Base-by-base conservation (phyloP, 805 yeast genomes). In the Metschnikowia cubensis region DNA sequence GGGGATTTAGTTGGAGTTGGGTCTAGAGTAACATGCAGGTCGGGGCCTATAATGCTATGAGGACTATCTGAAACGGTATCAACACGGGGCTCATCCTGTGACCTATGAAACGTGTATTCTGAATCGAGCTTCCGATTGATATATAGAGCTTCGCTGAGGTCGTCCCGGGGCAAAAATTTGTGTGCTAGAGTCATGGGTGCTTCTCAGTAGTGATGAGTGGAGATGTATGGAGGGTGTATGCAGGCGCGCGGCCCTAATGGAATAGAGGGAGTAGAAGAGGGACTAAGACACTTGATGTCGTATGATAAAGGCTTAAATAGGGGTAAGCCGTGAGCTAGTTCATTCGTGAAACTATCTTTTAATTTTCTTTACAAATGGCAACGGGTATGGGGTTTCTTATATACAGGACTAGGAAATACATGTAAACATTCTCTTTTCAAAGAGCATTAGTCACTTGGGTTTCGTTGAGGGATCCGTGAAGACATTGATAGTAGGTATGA, bases 131-230 rank as follows among this genome's bases (percentile, higher is more conserved):
- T 70, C 11, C 55, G 55, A 49, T 55, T 62, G 31, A 53, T 62
- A 57, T 72, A 72, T 25, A 64, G 54, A 0, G 69, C 71, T 40
- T 63, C 69, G 47, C 72, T 63, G 46, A 66, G 56, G 2, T 59
- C 53, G 42, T 71, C 75, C 1, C 53, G 53, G 4, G 68, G 69
- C 3, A 69, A 69, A 22, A 64, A 52, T 4, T 56, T 49, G 42
- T 38, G 34, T 14, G 48, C 47, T 2, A 25, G 31, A 18, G 36
- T 38, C 51, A 48, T 51, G 37, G 20, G 14, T 20, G 29, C 15
- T 20, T n/a, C 8, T 11, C 34, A 20, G 32, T n/a, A 15, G 22
- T 8, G 46, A 35, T 43, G 46, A 13, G 45, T 14, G 31, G 14
- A 25, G 43, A 38, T 21, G 41, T 38, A 17, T n/a, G 15, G 14